Percentiles rank a stretch among this genome's conserved stretches.
These are phyloP conservation scores for Inga laurina DNA, from an alignment of 306 rosid genomes.

Conservation along the genomic window DNA sequence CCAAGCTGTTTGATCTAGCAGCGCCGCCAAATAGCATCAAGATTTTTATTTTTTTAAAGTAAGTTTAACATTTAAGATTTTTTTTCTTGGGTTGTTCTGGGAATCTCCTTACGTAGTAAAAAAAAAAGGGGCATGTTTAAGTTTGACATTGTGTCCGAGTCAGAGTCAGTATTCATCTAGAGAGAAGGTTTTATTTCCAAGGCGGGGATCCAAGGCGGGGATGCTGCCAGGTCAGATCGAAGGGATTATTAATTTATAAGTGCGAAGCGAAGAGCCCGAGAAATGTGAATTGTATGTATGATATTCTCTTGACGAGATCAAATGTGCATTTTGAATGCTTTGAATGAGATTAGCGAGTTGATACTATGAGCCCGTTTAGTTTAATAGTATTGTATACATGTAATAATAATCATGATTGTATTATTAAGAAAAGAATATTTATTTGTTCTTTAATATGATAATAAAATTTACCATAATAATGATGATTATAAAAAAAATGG, in stretches of 20 bases:
- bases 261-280: too few relatives aligned
- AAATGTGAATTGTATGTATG: slow-evolving; percentile 43
- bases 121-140: slow-evolving; percentile 33
- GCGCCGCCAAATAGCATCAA: slow-evolving; percentile 29
- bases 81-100: slow-evolving; percentile 32
- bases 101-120: slow-evolving; percentile 26
- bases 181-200: slow-evolving; percentile 31
- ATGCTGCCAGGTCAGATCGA: slow-evolving; percentile 15
- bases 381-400: too few relatives aligned
- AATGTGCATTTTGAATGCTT: slow-evolving; percentile 30
- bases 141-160: slow-evolving; percentile 27
- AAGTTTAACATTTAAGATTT: slow-evolving; percentile 17
- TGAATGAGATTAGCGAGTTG: slow-evolving; percentile 16
- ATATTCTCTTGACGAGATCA: slow-evolving; percentile 34
- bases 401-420: too few relatives aligned
- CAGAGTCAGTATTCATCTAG: slow-evolving; percentile 27
- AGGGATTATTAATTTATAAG: neutral
- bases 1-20: slow-evolving; percentile 33
- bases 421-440: too few relatives aligned
- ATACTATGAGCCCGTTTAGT: neutral
- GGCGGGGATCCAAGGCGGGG: slow-evolving; percentile 33
- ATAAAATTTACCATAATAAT: too few relatives aligned
- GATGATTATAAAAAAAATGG: too few relatives aligned
- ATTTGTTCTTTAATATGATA: too few relatives aligned
- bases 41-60: slow-evolving; percentile 1